These are phyloP conservation scores for Fonsecaea erecta DNA, from an alignment of 2,329 filamentous ascomycete genomes.

Conservation along the genomic window DNA sequence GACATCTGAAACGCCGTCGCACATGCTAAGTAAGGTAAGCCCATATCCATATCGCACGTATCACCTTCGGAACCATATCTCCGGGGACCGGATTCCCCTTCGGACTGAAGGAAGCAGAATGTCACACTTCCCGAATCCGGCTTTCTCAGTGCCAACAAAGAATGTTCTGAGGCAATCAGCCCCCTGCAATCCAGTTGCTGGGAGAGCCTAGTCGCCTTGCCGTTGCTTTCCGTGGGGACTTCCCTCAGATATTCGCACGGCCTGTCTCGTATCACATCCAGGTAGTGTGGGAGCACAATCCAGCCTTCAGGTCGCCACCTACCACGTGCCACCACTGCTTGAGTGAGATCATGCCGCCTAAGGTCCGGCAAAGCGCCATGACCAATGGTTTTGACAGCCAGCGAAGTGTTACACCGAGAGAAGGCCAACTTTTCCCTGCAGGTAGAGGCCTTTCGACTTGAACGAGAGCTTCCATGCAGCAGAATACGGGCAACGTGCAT, in stretches of 20 bases:
- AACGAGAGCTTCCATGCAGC: neutral
- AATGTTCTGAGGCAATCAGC: neutral
- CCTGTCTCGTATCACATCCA: constrained; percentile 1
- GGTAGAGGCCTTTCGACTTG: neutral
- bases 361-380: constrained; percentile 1
- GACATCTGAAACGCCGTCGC: neutral
- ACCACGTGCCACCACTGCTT: neutral
- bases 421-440: neutral
- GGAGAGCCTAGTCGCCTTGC: neutral
- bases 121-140: neutral
- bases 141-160: neutral
- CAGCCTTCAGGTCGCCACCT: neutral
- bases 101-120: constrained; percentile 14
- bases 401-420: neutral
- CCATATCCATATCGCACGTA: too few relatives aligned
- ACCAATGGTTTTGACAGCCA: neutral
- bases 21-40: neutral
- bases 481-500: neutral
- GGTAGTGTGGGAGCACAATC: constrained; percentile 1
- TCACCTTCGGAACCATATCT: neutral
- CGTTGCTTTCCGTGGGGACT: constrained; percentile 7
- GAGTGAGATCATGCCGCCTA: neutral
- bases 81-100: neutral
- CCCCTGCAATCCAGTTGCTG: neutral
- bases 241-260: neutral